A percentile compares a stretch with the other conserved stretches of the same genome.
These are phyloP conservation scores for Fusarium sp. DNA, from an alignment of 2,329 filamentous ascomycete genomes.

Conservation along the genomic window DNA sequence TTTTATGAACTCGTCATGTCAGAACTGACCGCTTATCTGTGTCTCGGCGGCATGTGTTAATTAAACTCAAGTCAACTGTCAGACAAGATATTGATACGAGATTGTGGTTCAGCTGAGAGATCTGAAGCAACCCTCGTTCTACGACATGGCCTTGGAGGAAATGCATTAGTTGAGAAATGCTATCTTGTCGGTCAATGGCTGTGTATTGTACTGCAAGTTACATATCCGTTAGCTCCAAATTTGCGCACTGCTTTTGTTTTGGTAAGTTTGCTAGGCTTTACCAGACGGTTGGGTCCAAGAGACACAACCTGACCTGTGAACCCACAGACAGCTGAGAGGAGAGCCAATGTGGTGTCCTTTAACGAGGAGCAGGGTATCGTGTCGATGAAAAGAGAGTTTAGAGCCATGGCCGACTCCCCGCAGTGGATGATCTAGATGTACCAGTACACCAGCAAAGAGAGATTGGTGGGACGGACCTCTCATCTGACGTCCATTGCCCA, in stretches of 20 bases:
- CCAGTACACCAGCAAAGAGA: neutral
- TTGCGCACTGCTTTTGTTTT: neutral
- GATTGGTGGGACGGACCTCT: slow-evolving; percentile 6
- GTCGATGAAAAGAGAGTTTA: slow-evolving; percentile 21
- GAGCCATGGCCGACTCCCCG: slow-evolving; percentile 21
- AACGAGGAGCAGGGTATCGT: slow-evolving; percentile 6
- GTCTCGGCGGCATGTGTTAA: slow-evolving; percentile 15
- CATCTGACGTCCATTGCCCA: neutral
- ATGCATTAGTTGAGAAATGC: slow-evolving; percentile 3
- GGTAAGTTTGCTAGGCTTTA: slow-evolving; percentile 8
- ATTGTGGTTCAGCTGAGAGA: neutral
- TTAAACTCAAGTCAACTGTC: neutral
- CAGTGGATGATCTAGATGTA: slow-evolving; percentile 13
- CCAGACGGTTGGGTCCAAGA: slow-evolving; percentile 23
- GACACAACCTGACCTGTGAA: neutral
- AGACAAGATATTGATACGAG: slow-evolving; percentile 9
- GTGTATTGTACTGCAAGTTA: neutral
- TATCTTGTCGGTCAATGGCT: neutral
- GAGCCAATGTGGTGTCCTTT: neutral
- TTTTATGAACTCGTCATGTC: neutral
- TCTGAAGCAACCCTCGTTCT: neutral
- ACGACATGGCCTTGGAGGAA: neutral
- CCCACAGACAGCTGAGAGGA: neutral
- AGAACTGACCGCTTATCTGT: slow-evolving; percentile 3
- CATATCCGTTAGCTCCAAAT: neutral